Evolutionary conservation across 495 filamentous ascomycete species (phyloP), one percentile per base, ranked within the genome.

Genomic region (Antarctomyces pellizariae): DNA sequence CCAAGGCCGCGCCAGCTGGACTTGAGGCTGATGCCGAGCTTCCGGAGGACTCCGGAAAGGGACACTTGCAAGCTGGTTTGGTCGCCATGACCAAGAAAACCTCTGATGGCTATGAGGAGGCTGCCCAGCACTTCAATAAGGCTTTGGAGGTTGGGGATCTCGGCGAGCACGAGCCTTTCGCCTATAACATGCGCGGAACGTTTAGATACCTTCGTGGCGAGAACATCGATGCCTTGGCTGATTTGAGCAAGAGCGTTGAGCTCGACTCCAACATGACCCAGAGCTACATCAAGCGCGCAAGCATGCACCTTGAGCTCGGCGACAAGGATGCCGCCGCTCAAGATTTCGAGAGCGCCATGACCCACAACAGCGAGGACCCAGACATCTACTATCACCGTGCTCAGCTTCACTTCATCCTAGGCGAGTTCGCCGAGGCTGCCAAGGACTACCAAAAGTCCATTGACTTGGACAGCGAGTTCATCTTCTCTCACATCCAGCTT

Each of bases 391-490:
- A 99, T 51, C 89, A 99, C 57, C 82, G 86, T 35, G 86, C 86
- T 12, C 86, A 99, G 53, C 70, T 95, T 10, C 82, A 93, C 59
- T 99, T 99, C 57, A 93, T 99, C 46, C 71, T 91, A 27, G 66
- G 71, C 12, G 82, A 95, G 49, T 91, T 90, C 39, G 66, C 70
- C 25, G 76, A 89, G 26, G 86, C 86, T 7, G 82, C 84, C 13
- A 90, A 86, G 54, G 86, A 99, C 50, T 99, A 99, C 53, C 86
- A 99, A 46, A 91, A 90, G 54, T 95, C 86, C 11, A 99, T 97
- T 45, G 86, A 95, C 39, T 67, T 97, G 20, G 86, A 97, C 59
- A 56, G 61, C 23, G 71, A 75, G 30, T 97, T 97, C 51, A 97
- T 97, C 56, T 97, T 89, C 62, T 95, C 86, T 6, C 86, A 97